phyloP scores from a whole-genome alignment of 345 rosid species.

The Conringia planisiliqua region DNA sequence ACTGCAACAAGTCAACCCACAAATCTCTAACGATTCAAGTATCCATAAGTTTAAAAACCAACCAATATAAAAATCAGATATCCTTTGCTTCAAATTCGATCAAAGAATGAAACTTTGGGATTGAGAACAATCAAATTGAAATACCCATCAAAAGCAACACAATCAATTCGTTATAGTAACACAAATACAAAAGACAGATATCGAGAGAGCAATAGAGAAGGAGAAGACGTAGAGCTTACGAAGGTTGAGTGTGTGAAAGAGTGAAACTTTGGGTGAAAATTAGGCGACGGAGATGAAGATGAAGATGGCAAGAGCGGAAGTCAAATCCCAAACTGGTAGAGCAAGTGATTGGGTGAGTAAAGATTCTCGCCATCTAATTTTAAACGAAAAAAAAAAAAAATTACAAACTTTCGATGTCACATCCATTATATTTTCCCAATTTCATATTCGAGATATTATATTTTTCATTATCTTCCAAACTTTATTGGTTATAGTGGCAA shows the following conservation, averaged over 20 bases:
- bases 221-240: constrained; percentile 33
- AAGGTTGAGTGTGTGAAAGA: background rate
- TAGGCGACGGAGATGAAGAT: background rate
- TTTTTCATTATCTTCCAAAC: background rate
- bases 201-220: background rate
- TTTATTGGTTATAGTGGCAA: background rate
- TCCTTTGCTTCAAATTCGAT: background rate
- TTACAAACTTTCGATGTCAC: background rate
- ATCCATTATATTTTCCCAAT: background rate
- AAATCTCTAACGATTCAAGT: background rate
- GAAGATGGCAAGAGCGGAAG: constrained; percentile 9
- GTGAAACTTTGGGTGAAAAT: background rate
- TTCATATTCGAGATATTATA: background rate
- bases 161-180: background rate
- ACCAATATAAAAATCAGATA: background rate
- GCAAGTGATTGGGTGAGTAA: constrained; percentile 17
- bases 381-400: background rate
- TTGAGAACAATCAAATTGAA: background rate
- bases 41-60: background rate
- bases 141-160: background rate
- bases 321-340: constrained; percentile 22
- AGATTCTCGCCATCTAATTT: constrained; percentile 28
- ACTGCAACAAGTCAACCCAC: constrained; percentile 23
- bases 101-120: constrained; percentile 13
- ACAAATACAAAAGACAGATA: background rate